Evolutionary conservation across 1,139 yeast species (phyloP).

Genomic region (Hemisphaericaspora subhashii): DNA sequence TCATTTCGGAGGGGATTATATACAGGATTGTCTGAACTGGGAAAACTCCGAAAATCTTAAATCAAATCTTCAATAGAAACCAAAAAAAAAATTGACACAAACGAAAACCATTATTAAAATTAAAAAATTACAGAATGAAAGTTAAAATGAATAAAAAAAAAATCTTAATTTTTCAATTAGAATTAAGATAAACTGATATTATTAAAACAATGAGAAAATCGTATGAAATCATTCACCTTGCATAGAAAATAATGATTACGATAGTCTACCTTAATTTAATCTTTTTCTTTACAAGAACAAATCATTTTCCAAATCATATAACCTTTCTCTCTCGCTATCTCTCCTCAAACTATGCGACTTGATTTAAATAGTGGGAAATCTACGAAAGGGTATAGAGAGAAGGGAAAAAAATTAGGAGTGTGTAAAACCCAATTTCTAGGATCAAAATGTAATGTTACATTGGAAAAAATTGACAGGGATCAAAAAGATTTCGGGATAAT

Average conservation of each 20-base stretch:
- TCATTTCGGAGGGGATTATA: background rate
- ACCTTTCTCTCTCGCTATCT: no score
- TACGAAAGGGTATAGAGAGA: no score
- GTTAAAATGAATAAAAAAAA: background rate
- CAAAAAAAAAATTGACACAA: background rate
- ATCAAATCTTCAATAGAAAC: no score
- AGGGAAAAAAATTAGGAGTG: no score
- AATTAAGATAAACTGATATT: background rate
- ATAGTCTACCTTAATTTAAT: no score
- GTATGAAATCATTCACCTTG: slow-evolving; percentile 1
- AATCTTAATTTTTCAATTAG: background rate
- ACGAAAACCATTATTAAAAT: background rate
- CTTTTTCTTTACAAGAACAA: no score
- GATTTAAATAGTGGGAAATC: no score
- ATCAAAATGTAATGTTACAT: background rate
- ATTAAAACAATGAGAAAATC: no score
- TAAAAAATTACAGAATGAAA: background rate
- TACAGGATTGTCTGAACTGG: background rate
- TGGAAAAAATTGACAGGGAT: background rate
- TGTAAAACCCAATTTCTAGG: no score
- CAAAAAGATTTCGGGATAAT: background rate
- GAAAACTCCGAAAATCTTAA: background rate
- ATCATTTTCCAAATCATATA: no score
- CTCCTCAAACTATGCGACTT: no score
- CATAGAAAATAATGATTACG: slow-evolving; percentile 3